These are phyloP conservation scores for Mucor racemosus DNA, from an alignment of 371 early-diverging fungal genomes.

Conservation along the genomic window DNA sequence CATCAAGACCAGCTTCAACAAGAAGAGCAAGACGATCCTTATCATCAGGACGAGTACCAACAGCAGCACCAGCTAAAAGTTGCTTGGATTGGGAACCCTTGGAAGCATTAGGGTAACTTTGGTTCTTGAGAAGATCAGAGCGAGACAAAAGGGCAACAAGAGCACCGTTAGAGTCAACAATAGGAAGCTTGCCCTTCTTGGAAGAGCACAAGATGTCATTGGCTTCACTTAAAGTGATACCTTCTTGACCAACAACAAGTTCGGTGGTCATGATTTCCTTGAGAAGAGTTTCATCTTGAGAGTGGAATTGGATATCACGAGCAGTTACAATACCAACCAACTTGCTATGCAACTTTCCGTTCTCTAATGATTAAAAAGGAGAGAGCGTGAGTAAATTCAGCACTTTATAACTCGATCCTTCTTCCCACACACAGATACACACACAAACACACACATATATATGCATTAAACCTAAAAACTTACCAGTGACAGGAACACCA, in stretches of 20 bases:
- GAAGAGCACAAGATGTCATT: constrained; percentile 85
- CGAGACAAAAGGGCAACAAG: constrained; percentile 93
- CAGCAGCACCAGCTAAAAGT: constrained; percentile 92
- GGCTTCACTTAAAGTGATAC: constrained; percentile 89
- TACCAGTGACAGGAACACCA: constrained; percentile 95
- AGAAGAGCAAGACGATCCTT: constrained; percentile 79
- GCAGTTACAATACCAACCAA: constrained; percentile 95
- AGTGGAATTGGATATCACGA: constrained; percentile 94
- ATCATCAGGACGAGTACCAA: constrained; percentile 93
- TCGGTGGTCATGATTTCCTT: constrained; percentile 91
- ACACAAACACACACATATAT: background rate
- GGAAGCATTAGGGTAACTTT: constrained; percentile 91
- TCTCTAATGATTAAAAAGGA: constrained; percentile 48
- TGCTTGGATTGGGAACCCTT: constrained; percentile 85
- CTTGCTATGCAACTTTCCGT: constrained; percentile 86
- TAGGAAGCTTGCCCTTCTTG: constrained; percentile 97
- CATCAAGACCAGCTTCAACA: constrained; percentile 93
- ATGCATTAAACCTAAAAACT: constrained; percentile 17
- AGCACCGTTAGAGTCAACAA: constrained; percentile 81
- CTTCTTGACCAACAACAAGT: constrained; percentile 83
- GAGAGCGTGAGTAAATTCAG: constrained; percentile 1
- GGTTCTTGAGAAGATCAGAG: constrained; percentile 96
- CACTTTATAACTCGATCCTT: background rate
- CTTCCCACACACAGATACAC: background rate
- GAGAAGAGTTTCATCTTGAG: constrained; percentile 61